These are phyloP conservation scores for Lentithecium fluviatile DNA, from an alignment of 495 filamentous ascomycete species.

Conservation along the genomic window DNA sequence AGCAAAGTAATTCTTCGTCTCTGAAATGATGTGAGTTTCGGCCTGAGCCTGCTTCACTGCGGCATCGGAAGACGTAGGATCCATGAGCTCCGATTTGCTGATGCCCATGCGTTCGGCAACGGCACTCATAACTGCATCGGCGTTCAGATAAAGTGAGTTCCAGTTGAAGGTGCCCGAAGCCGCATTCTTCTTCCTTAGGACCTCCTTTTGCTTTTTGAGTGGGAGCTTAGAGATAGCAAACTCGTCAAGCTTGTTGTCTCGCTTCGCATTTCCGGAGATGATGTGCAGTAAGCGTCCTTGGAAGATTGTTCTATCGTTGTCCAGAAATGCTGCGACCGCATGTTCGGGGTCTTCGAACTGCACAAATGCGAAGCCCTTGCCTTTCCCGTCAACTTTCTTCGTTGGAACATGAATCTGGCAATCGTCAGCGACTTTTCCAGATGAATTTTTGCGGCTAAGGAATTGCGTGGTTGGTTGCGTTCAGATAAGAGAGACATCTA, in stretches of 20 bases:
- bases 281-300: conserved; percentile 91
- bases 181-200: conserved; percentile 77
- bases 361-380: conserved; percentile 88
- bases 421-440: not conserved
- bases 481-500: conserved; percentile 73
- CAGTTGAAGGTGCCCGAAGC: conserved; percentile 81
- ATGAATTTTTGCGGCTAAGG: not conserved
- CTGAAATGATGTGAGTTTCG: conserved; percentile 93
- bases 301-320: conserved; percentile 76
- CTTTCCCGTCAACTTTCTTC: conserved; percentile 59
- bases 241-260: conserved; percentile 79
- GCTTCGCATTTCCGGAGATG: conserved; percentile 74
- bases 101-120: conserved; percentile 83
- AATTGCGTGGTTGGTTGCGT: conserved; percentile 14
- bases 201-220: conserved; percentile 87
- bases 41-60: conserved; percentile 95
- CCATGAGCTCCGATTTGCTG: conserved; percentile 83
- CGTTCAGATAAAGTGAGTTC: conserved; percentile 98
- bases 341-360: conserved; percentile 67
- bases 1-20: conserved; percentile 87
- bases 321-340: conserved; percentile 73
- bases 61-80: conserved; percentile 89
- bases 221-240: conserved; percentile 83
- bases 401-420: conserved; percentile 76
- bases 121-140: conserved; percentile 89